phyloP scores from a whole-genome alignment of 345 rosid genomes.

The Citrus medica region DNA sequence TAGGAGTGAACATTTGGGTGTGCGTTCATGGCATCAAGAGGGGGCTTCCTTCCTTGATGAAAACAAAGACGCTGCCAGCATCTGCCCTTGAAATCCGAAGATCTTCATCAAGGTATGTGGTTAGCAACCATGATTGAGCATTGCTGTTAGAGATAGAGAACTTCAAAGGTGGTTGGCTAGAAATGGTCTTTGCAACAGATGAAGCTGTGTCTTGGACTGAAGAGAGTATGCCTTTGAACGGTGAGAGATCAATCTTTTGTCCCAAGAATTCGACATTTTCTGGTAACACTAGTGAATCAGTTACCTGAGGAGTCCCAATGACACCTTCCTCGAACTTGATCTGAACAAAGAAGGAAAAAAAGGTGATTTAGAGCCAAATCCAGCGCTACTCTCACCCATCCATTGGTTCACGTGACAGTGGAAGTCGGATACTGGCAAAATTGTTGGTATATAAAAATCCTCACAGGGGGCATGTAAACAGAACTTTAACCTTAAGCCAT shows the following conservation, averaged over 20 bases:
- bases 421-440: not conserved
- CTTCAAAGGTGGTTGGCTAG: slow-evolving; percentile 88
- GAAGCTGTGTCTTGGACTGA: slow-evolving; percentile 86
- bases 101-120: slow-evolving; percentile 84
- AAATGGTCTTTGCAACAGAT: slow-evolving; percentile 75
- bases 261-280: slow-evolving; percentile 81
- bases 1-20: not conserved
- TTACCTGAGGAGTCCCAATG: slow-evolving; percentile 90
- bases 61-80: slow-evolving; percentile 80
- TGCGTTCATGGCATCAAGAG: slow-evolving; percentile 42
- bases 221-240: slow-evolving; percentile 64
- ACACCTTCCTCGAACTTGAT: slow-evolving; percentile 88
- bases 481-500: not conserved
- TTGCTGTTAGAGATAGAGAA: slow-evolving; percentile 57
- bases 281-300: slow-evolving; percentile 76
- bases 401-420: not conserved
- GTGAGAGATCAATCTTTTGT: slow-evolving; percentile 73
- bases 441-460: not conserved
- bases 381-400: not conserved
- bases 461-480: not conserved
- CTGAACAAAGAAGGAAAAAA: slow-evolving; percentile 25
- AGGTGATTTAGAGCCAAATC: not conserved
- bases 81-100: slow-evolving; percentile 89
- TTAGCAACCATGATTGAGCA: slow-evolving; percentile 82
- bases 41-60: slow-evolving; percentile 81